Base-by-base conservation (phyloP, 2,329 filamentous ascomycete species). In the Fusarium nematophilum region DNA sequence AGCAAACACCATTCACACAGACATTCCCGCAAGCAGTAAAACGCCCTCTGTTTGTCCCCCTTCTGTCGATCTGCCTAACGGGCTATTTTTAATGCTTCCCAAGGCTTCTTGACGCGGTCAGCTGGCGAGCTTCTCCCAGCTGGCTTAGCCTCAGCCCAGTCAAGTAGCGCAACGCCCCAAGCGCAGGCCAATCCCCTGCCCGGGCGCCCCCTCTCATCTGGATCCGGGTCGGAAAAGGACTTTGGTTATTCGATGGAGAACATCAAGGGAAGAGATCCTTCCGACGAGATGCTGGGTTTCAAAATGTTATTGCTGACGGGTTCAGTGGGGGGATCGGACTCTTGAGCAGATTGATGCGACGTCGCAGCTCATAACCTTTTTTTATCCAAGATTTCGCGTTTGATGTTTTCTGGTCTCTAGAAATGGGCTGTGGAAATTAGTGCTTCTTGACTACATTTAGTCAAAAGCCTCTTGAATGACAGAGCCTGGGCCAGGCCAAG, bases 81-180 rank as follows among this genome's bases (percentile, higher is more conserved):
- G 21, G 48, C 47, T 59, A 58, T 55, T 62, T 62, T 63, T 59
- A 56, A 21, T 36, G 43, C 29, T 43, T n/a, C 38, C 23, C 43
- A 34, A 50, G 43, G 49, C 43, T 37, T 36, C 25, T 34, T 25
- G 5, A 17, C 14, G 17, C 23, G 6, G 14, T 54, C 37, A 54
- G 50, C 53, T 45, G 26, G 11, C 14, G n/a, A 18, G 39, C 39
- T n/a, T 11, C 7, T 17, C n/a, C 39, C 31, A 27, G 14, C 23
- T 15, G 23, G 30, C 30, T 45, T 31, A 39, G 49, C 39, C 18
- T 48, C 30, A 13, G 50, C 33, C 15, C 26, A 45, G 17, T 13
- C 36, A 21, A 34, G 36, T 23, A 34, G 30, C 30, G 30, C 13
- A n/a, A n/a, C n/a, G n/a, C 31, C 40, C 18, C 14, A 21, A 29